Base-by-base conservation (phyloP, 1,284 basidiomycete genomes). In the Cerioporus squamosus region DNA sequence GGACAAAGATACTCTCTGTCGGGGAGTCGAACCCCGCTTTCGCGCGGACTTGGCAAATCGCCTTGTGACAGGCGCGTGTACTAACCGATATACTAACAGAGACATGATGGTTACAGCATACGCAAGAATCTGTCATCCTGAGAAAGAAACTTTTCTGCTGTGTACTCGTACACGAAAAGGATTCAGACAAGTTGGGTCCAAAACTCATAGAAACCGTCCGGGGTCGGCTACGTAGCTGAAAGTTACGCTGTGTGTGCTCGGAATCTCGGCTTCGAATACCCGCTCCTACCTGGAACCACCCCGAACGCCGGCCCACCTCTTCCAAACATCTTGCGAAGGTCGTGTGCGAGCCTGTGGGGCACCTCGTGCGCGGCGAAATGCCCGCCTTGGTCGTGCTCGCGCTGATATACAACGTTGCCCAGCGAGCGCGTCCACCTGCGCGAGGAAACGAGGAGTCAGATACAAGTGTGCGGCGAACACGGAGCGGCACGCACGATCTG, bases 11-110 rank as follows among this genome's bases (percentile, higher is more conserved):
- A 29, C 74, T 74, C 72, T 70, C 71, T 72, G 72, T 70, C 73
- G 70, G 73, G 73, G 73, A 76, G 70, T 75, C 74, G 73, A 74
- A 75, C 73, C 73, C 74, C 70, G 74, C 74, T 75, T 70, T 75
- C 74, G 69, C 73, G 74, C 26, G 26, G 6, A 29, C 26, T 6
- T 9, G 26, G 5, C 5, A 29, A 29, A n/a, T n/a, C n/a, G n/a
- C n/a, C n/a, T n/a, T n/a, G n/a, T 29, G 26, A 29, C 26, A 29
- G 26, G 26, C 26, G 26, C 26, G 26, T 29, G 26, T 29, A 29
- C 26, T 29, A 29, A 29, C 26, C 26, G 26, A 29, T 29, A 29
- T 29, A 29, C 26, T 29, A 29, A 42, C 17, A 17, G 26, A 29
- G 26, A 29, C 26, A 29, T 29, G 26, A 29, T 9, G 5, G 9